phyloP scores from a whole-genome alignment of 2,329 filamentous ascomycete species.

The Monilinia fructicola region DNA sequence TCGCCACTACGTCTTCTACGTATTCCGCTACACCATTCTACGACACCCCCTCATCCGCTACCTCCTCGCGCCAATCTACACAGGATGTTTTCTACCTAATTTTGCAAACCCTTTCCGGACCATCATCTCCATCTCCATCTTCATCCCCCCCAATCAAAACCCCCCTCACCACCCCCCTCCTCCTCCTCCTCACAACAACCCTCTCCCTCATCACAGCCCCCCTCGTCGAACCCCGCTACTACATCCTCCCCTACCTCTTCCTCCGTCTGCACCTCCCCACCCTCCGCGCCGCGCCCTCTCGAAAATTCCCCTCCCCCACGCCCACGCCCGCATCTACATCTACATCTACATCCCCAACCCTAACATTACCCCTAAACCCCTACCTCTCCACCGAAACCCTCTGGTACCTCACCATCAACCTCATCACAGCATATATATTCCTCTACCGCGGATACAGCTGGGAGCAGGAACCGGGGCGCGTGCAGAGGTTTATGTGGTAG shows the following conservation, averaged over 20 bases:
- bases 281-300: slow-evolving; percentile 48
- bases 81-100: slow-evolving; percentile 67
- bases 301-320: slow-evolving; percentile 24
- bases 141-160: slow-evolving; percentile 31
- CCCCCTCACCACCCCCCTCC: slow-evolving; percentile 52
- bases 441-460: slow-evolving; percentile 67
- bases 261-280: slow-evolving; percentile 79
- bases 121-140: slow-evolving; percentile 29
- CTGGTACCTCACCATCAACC: slow-evolving; percentile 68
- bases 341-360: too few relatives aligned
- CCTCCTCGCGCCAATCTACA: slow-evolving; percentile 67
- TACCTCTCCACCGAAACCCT: slow-evolving; percentile 57
- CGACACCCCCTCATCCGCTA: slow-evolving; percentile 64
- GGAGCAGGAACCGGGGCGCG: slow-evolving; percentile 47
- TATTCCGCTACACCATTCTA: slow-evolving; percentile 81
- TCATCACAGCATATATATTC: slow-evolving; percentile 69
- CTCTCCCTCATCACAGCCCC: slow-evolving; percentile 85
- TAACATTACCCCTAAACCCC: too few relatives aligned
- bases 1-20: slow-evolving; percentile 94
- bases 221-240: slow-evolving; percentile 92
- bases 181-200: slow-evolving; percentile 66
- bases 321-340: too few relatives aligned
- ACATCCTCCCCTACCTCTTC: slow-evolving; percentile 91
- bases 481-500: slow-evolving; percentile 84
- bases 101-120: slow-evolving; percentile 60